phyloP scores from a whole-genome alignment of 2,329 filamentous ascomycete species.

The Neofusicoccum laricinum region DNA sequence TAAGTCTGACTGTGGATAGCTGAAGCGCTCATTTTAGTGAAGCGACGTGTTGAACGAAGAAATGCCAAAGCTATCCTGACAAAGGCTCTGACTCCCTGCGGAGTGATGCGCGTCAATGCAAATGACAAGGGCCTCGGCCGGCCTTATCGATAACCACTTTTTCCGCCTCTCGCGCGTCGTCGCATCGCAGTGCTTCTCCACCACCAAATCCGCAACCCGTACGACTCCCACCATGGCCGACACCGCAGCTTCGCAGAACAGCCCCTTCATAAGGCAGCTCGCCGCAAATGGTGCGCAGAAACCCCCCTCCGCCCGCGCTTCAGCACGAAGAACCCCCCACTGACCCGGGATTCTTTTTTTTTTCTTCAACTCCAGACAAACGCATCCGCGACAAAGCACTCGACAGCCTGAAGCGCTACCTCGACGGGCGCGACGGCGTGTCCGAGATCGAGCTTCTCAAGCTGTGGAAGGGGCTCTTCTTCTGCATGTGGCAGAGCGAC shows the following conservation, averaged over 20 bases:
- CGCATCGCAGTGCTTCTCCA: not conserved
- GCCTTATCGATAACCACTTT: slow-evolving; percentile 4
- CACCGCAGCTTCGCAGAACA: slow-evolving; percentile 5
- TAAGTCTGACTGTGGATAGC: too few species aligned
- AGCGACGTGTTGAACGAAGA: too few species aligned
- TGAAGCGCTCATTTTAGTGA: too few species aligned
- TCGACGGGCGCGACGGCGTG: slow-evolving; percentile 63
- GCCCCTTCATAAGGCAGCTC: slow-evolving; percentile 14
- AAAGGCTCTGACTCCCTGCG: too few species aligned
- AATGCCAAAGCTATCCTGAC: too few species aligned
- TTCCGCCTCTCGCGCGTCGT: not conserved
- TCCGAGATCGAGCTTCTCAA: slow-evolving; percentile 72
- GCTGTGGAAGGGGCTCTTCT: slow-evolving; percentile 94
- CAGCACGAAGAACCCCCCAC: not conserved
- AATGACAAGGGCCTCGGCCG: not conserved
- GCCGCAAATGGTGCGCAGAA: slow-evolving; percentile 10
- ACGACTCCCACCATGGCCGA: not conserved
- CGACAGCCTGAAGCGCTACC: slow-evolving; percentile 72
- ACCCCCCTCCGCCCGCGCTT: not conserved
- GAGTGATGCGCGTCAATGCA: too few species aligned
- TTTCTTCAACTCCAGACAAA: not conserved
- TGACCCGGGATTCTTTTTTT: not conserved
- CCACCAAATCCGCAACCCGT: not conserved
- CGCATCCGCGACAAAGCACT: slow-evolving; percentile 51
- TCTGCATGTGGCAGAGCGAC: slow-evolving; percentile 90